Base-by-base conservation (phyloP, 2,329 filamentous ascomycete genomes). In the Penicillium sp. region DNA sequence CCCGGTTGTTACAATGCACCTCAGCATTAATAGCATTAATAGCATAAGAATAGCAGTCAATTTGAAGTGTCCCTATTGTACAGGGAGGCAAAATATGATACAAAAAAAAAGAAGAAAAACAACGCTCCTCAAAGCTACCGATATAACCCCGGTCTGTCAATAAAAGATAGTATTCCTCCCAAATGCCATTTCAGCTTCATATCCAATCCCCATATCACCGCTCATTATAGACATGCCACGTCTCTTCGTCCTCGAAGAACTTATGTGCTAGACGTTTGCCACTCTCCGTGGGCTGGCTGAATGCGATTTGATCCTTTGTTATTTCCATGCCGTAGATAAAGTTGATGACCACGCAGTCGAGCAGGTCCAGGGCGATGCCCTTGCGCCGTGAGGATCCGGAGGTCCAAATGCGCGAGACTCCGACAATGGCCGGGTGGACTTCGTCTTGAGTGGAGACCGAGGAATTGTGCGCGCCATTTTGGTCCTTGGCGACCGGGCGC, bases 361-460 rank as follows among this genome's bases (percentile, higher is more conserved):
- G 68, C 43, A 88, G 70, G 51, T 78, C 76, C 49, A 78, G 79
- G 4, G 84, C 86, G 49, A 87, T 79, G 8, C 84, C 83, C 59
- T 81, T 78, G 40, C 81, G 73, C 31, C 85, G 78, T 55, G 83
- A 81, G 2, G 78, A 75, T 5, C 76, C 79, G 7, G 82, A 84
- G 0, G 83, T 85, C 86, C 86, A 89, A 60, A 89, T 85, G 29
- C 86, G 79, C 22, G 85, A 86, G 24, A 89, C 80, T 16, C 85
- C 84, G 50, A 87, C 76, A n/a, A 82, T 74, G 2, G 81, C 83
- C 2, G 77, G 71, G 24, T 77, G 68, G 5, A 73, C 61, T 43
- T 75, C 71, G 24, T 73, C 70, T 48, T 75, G 74, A 34, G 80
- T 72, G 2, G 76, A 78, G 54, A 84, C 73, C 4, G 77, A 77